phyloP scores from a whole-genome alignment of 176 grass and related monocot species.

The Thalia dealbata region DNA sequence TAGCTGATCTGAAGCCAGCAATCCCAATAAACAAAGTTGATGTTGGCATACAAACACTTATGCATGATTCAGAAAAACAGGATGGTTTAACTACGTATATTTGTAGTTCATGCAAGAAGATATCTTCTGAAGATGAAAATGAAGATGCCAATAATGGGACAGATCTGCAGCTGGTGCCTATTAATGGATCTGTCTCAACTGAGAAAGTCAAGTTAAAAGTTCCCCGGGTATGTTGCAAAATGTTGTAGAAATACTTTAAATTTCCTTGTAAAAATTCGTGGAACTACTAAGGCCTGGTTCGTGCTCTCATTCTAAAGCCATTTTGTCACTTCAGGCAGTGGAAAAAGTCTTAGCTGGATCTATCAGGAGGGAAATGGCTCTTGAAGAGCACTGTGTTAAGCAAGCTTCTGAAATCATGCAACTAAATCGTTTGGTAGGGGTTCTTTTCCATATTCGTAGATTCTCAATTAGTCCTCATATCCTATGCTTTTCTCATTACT shows the following conservation, averaged over 20 bases:
- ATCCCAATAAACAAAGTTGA: constrained; percentile 48
- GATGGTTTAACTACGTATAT: constrained; percentile 43
- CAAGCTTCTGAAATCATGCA: constrained; percentile 81
- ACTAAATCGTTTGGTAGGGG: constrained; percentile 69
- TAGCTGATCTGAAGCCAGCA: constrained; percentile 44
- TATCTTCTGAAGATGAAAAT: constrained; percentile 32
- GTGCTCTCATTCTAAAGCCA: not conserved
- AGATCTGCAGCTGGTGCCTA: constrained; percentile 49
- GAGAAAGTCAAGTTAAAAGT: constrained; percentile 50
- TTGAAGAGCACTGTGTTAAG: constrained; percentile 68
- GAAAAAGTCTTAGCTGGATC: constrained; percentile 83
- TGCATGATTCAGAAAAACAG: constrained; percentile 42
- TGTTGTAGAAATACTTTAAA: not conserved
- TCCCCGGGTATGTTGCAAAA: constrained; percentile 46
- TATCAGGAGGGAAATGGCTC: constrained; percentile 91
- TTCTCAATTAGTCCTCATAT: not conserved
- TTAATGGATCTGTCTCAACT: constrained; percentile 32
- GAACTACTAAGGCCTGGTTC: not conserved
- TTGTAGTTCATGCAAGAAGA: constrained; percentile 28
- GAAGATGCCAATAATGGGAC: constrained; percentile 34
- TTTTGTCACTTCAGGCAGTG: constrained; percentile 53
- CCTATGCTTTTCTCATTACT: constrained; percentile 9
- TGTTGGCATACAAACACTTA: constrained; percentile 65
- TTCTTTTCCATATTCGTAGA: constrained; percentile 5
- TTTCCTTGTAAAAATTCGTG: not conserved